Evolutionary conservation across 1,139 yeast genomes (phyloP).

Genomic region (Taphrina wiesneri): DNA sequence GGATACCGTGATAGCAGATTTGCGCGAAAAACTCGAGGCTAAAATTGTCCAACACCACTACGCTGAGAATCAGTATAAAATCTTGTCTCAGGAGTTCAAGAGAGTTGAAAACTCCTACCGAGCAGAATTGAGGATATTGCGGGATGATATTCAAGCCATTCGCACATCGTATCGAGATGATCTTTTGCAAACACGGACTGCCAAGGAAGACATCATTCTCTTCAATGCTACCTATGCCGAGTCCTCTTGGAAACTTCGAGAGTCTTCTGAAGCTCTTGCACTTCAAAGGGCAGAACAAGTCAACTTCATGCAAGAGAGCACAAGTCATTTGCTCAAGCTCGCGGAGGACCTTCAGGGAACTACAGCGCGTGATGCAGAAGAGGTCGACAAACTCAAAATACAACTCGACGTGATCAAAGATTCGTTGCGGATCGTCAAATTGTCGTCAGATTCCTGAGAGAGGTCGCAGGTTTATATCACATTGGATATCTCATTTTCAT

Average conservation of each 20-base stretch:
- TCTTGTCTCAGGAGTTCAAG: slow-evolving; percentile 11
- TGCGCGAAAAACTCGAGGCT: slow-evolving; percentile 2
- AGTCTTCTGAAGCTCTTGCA: neutral
- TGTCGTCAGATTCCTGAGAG: neutral
- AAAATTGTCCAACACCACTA: neutral
- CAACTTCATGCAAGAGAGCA: neutral
- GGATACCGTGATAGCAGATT: neutral
- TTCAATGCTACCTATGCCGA: neutral
- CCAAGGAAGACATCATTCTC: slow-evolving; percentile 17
- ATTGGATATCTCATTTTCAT: too few relatives aligned
- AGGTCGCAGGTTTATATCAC: too few relatives aligned
- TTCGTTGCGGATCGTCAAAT: neutral
- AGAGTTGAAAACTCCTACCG: neutral
- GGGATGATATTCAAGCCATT: neutral
- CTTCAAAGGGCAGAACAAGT: neutral
- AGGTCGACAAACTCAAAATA: neutral
- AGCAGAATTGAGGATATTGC: neutral
- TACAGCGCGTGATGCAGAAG: neutral
- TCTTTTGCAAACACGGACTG: neutral
- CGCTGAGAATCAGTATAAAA: neutral
- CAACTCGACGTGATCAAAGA: slow-evolving; percentile 5
- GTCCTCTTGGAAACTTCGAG: neutral
- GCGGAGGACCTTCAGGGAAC: neutral
- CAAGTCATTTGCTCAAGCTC: neutral
- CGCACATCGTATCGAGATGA: neutral